Evolutionary conservation across 1,284 basidiomycete species (phyloP).

Genomic region (Kwoniella shivajii): DNA sequence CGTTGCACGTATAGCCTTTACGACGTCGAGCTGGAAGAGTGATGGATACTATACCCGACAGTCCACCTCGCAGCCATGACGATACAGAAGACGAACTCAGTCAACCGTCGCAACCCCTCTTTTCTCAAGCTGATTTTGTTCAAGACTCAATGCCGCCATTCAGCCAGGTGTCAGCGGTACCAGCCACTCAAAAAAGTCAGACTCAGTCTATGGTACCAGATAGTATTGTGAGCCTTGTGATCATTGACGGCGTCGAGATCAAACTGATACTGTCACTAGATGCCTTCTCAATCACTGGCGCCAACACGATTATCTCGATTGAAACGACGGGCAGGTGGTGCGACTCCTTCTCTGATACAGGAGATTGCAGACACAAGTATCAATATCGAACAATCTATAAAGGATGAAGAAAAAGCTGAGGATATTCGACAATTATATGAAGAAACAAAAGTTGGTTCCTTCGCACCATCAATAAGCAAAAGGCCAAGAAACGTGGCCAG

Average conservation of each 20-base stretch:
- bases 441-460: slow-evolving; percentile 29
- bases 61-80: slow-evolving; percentile 2
- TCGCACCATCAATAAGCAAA: slow-evolving; percentile 5
- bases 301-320: slow-evolving; percentile 11
- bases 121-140: slow-evolving; percentile 6
- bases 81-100: slow-evolving; percentile 3
- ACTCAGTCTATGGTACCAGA: slow-evolving; percentile 14
- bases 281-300: slow-evolving; percentile 6
- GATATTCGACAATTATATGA: slow-evolving; percentile 45
- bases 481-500: slow-evolving; percentile 15
- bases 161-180: not conserved
- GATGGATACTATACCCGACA: slow-evolving; percentile 11
- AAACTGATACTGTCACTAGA: not conserved
- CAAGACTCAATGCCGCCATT: slow-evolving; percentile 11
- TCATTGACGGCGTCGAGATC: not conserved
- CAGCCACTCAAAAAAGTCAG: slow-evolving; percentile 1
- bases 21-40: slow-evolving; percentile 27
- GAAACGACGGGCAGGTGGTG: slow-evolving; percentile 32
- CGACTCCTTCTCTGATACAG: slow-evolving; percentile 7
- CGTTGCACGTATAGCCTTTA: slow-evolving; percentile 14
- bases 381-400: slow-evolving; percentile 18
- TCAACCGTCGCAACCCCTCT: slow-evolving; percentile 12
- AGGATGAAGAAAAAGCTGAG: slow-evolving; percentile 33
- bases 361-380: slow-evolving; percentile 24
- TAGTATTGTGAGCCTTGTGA: slow-evolving; percentile 4